These are phyloP conservation scores for Thraustochytrium striatum DNA, from an alignment of 352 stramenopile species.

Conservation along the genomic window DNA sequence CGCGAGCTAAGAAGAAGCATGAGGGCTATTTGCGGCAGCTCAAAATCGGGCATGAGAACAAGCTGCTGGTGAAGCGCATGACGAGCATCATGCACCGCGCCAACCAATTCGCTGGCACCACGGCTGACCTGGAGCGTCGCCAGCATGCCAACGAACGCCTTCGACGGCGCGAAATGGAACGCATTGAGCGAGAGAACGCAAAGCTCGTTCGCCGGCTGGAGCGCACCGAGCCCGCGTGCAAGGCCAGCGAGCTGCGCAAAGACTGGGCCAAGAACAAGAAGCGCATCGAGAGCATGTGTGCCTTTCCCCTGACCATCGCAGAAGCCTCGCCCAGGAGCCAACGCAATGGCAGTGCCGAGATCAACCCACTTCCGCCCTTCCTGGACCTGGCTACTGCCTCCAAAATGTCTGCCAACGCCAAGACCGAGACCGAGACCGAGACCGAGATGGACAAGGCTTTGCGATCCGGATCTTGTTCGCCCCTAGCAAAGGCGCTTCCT, in stretches of 20 bases:
- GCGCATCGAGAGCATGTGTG: slow-evolving; percentile 41
- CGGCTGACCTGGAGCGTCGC: neutral
- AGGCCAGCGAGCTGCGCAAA: neutral
- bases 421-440: no score
- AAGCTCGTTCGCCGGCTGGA: slow-evolving; percentile 19
- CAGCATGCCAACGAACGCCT: neutral
- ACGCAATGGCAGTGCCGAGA: neutral
- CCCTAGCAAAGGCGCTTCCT: no score
- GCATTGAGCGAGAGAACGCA: slow-evolving; percentile 18
- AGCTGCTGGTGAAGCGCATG: slow-evolving; percentile 33
- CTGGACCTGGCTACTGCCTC: no score
- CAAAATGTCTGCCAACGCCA: no score
- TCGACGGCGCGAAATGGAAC: neutral
- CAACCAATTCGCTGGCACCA: neutral
- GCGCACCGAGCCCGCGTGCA: neutral
- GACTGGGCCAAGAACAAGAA: slow-evolving; percentile 38
- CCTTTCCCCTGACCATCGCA: slow-evolving; percentile 29
- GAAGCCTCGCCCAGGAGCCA: neutral
- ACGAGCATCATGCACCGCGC: slow-evolving; percentile 20
- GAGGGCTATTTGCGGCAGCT: neutral
- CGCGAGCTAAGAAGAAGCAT: neutral
- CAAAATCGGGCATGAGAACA: slow-evolving; percentile 17
- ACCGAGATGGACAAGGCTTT: no score
- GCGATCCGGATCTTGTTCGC: no score
- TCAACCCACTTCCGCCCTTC: no score